Base-by-base conservation (phyloP, 1,284 basidiomycete genomes). In the Leucoagaricus sp. region DNA sequence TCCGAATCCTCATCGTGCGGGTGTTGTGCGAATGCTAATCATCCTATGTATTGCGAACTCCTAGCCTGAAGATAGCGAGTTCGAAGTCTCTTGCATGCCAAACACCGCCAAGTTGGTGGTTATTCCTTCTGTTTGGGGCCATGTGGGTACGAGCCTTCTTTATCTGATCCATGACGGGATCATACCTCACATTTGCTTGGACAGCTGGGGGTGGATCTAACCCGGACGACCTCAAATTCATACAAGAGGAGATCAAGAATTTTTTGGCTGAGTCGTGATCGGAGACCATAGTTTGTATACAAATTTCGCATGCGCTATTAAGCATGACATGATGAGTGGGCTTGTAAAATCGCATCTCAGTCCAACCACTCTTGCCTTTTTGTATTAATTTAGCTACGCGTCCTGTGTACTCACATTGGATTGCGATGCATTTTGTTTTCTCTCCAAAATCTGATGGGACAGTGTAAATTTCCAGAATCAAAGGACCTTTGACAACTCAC, bases 41-140 rank as follows among this genome's bases (percentile, higher is more conserved):
- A 28, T 53, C 19, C 23, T 23, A 33, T 23, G 19, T 12, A n/a
- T 10, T 42, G 12, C 12, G n/a, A n/a, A n/a, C 1, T 49, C 21
- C 2, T 6, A 83, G 80, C 83, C 83, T 4, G 83, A 85, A 63
- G 84, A 85, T 58, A 82, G 76, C 60, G 73, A 78, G 58, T 70
- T 67, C 28, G 83, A 86, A 61, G 69, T 85, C 17, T 66, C 64
- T 19, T 69, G 73, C 52, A 64, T 84, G 69, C 71, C 68, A 49
- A 67, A 71, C 28, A 69, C 67, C 25, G 73, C 79, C 2, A 74
- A 69, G 53, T 69, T 84, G 1, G 72, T 77, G 3, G 68, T 84
- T 3, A 82, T 85, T 42, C 71, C 78, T 54, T 81, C 83, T 10
- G 71, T 79, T 21, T 83, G 83, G 82, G 83, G 83, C 4, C 83